These are phyloP conservation scores for Rhodotorula paludigena DNA, from an alignment of 768 basidiomycete genomes.

Conservation along the genomic window DNA sequence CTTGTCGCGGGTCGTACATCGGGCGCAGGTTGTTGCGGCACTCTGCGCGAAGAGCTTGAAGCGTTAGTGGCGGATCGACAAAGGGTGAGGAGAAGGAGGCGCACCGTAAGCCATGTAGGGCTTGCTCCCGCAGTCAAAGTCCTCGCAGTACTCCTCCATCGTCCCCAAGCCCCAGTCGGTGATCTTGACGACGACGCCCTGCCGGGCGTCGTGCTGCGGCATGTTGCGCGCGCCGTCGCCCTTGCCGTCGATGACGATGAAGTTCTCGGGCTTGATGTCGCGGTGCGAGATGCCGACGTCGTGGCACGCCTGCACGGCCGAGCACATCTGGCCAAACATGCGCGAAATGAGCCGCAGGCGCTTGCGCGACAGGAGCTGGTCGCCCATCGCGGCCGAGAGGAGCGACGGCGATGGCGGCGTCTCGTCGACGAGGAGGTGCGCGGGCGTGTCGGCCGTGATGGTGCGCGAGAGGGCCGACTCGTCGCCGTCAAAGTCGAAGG, in stretches of 20 bases:
- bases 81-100: slow-evolving; percentile 42
- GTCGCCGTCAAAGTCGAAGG: slow-evolving; percentile 12
- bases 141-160: slow-evolving; percentile 75
- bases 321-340: slow-evolving; percentile 99
- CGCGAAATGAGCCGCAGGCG: slow-evolving; percentile 87
- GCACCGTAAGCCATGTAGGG: slow-evolving; percentile 97
- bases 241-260: slow-evolving; percentile 83
- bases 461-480: slow-evolving; percentile 43
- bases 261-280: slow-evolving; percentile 99
- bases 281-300: slow-evolving; percentile 84
- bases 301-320: slow-evolving; percentile 91
- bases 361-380: slow-evolving; percentile 74
- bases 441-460: slow-evolving; percentile 43
- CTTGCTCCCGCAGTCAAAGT: slow-evolving; percentile 97
- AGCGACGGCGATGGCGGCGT: slow-evolving; percentile 93
- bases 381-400: slow-evolving; percentile 58
- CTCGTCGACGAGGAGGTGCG: slow-evolving; percentile 39
- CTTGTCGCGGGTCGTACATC: slow-evolving; percentile 85
- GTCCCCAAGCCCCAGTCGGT: slow-evolving; percentile 96
- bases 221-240: slow-evolving; percentile 12
- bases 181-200: slow-evolving; percentile 90
- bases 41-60: slow-evolving; percentile 55
- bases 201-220: slow-evolving; percentile 51
- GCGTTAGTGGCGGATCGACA: neutral
- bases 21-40: slow-evolving; percentile 96